A percentile compares a stretch with the other conserved stretches of the same genome.
Evolutionary conservation across 805 yeast genomes (phyloP).

Genomic region (Debaryomyces hansenii): DNA sequence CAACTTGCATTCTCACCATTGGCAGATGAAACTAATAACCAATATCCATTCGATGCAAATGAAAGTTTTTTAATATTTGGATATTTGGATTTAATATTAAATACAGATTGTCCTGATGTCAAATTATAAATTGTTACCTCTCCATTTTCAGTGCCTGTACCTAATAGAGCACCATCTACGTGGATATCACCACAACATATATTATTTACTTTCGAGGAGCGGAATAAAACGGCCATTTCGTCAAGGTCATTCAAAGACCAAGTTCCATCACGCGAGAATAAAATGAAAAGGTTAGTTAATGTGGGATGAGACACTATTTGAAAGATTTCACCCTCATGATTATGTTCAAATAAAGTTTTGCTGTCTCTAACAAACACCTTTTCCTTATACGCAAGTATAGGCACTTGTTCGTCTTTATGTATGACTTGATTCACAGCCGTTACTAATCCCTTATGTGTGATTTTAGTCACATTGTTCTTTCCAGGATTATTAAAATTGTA

Average conservation of each 20-base stretch:
- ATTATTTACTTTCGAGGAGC: slow-evolving; percentile 8
- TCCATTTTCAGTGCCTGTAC: slow-evolving; percentile 34
- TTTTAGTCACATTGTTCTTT: slow-evolving; percentile 9
- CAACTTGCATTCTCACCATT: slow-evolving; percentile 16
- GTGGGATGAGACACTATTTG: slow-evolving; percentile 34
- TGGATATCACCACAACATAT: slow-evolving; percentile 34
- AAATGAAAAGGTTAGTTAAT: slow-evolving; percentile 23
- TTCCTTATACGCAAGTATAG: slow-evolving; percentile 20
- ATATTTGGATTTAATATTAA: slow-evolving; percentile 24
- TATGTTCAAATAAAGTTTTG: slow-evolving; percentile 2
- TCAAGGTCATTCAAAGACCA: slow-evolving; percentile 17
- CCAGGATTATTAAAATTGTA: slow-evolving; percentile 8
- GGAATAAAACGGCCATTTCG: slow-evolving; percentile 6
- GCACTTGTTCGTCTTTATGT: slow-evolving; percentile 11
- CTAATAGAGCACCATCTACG: slow-evolving; percentile 50
- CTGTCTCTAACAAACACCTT: slow-evolving; percentile 13
- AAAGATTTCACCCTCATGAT: slow-evolving; percentile 12
- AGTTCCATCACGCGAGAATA: slow-evolving; percentile 20
- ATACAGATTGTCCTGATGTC: slow-evolving; percentile 26
- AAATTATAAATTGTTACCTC: slow-evolving; percentile 40
- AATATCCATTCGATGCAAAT: slow-evolving; percentile 68
- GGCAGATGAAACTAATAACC: slow-evolving; percentile 42
- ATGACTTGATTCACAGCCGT: slow-evolving; percentile 11
- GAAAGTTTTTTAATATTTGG: slow-evolving; percentile 31
- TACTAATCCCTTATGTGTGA: slow-evolving; percentile 15